These are phyloP conservation scores for Arbutus unedo DNA, from an alignment of 148 eudicot genomes.

Conservation along the genomic window DNA sequence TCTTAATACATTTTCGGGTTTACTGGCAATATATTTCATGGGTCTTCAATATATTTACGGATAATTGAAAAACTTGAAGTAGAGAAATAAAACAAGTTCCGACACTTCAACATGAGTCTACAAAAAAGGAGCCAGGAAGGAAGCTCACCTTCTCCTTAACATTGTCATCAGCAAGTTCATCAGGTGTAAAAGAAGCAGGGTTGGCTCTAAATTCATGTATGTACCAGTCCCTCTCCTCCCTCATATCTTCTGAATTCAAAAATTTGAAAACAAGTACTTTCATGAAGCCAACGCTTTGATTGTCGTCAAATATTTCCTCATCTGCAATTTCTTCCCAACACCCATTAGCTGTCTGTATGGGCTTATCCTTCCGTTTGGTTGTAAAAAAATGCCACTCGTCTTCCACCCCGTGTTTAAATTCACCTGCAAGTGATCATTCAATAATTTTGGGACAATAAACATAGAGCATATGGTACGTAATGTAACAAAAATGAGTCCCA, in stretches of 20 bases:
- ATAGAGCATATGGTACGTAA: too few species aligned
- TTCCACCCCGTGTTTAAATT: neutral
- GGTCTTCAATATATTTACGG: too few species aligned
- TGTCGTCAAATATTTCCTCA: neutral
- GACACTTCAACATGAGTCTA: too few species aligned
- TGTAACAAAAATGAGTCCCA: too few species aligned
- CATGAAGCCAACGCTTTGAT: neutral
- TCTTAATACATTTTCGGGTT: too few species aligned
- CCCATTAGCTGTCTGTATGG: neutral
- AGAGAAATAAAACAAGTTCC: too few species aligned
- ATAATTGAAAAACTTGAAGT: too few species aligned
- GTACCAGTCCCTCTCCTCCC: neutral
- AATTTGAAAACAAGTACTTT: neutral
- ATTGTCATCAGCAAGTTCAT: constrained; percentile 5
- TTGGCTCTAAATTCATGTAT: neutral
- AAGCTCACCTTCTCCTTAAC: neutral
- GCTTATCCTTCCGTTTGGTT: neutral
- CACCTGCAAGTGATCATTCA: neutral
- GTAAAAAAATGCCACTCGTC: neutral
- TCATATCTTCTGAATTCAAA: neutral
- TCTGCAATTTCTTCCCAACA: neutral
- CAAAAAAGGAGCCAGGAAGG: neutral
- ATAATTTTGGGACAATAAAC: neutral
- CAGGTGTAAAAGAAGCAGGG: neutral
- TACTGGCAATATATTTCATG: too few species aligned